Percentiles rank a stretch among this genome's conserved stretches.
These are phyloP conservation scores for Debaryomyces sp. DNA, from an alignment of 1,139 yeast species.

Conservation along the genomic window DNA sequence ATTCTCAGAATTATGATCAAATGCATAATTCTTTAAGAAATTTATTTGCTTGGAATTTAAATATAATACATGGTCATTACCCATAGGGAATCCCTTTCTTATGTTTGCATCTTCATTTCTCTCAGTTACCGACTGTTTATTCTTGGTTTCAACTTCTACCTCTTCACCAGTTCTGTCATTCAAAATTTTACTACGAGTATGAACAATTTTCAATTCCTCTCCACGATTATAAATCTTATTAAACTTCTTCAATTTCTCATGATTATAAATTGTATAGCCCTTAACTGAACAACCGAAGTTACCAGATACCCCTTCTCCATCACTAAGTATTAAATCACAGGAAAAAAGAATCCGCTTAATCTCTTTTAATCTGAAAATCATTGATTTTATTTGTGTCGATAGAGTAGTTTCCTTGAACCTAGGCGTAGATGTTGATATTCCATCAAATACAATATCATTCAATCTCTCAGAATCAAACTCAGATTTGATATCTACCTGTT, in stretches of 20 bases:
- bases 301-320: constrained; percentile 41
- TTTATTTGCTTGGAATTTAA: constrained; percentile 30
- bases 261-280: constrained; percentile 68
- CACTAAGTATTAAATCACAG: constrained; percentile 53
- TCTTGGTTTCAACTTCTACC: constrained; percentile 13
- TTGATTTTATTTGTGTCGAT: constrained; percentile 47
- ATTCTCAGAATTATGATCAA: constrained; percentile 33
- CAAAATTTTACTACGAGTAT: constrained; percentile 40
- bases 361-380: constrained; percentile 59
- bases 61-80: constrained; percentile 31
- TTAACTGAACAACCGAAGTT: constrained; percentile 65
- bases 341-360: constrained; percentile 64
- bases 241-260: constrained; percentile 49
- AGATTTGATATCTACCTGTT: not conserved
- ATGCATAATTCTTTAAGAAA: constrained; percentile 35
- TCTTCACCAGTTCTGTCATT: constrained; percentile 23
- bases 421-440: constrained; percentile 15
- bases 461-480: not conserved
- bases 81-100: constrained; percentile 30
- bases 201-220: constrained; percentile 55
- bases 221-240: constrained; percentile 51
- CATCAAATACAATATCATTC: constrained; percentile 12
- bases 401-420: constrained; percentile 38
- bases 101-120: constrained; percentile 46
- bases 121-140: constrained; percentile 25